phyloP scores from a whole-genome alignment of 1,284 basidiomycete species.

The Irpex sp. region DNA sequence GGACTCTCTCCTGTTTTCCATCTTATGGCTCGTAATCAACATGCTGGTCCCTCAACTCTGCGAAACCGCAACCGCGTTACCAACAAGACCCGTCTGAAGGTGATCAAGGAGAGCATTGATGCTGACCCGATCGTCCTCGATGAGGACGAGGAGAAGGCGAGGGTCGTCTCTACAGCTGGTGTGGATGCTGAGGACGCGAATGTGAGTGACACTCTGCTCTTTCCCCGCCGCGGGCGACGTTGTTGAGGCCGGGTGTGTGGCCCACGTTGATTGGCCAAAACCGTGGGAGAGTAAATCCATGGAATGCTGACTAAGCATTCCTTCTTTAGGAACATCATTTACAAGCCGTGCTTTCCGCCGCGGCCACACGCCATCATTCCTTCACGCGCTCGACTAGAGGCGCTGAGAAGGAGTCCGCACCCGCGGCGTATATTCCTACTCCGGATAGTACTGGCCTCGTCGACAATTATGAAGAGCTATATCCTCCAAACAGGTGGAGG shows the following conservation, averaged over 20 bases:
- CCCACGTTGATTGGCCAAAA: conserved; percentile 42
- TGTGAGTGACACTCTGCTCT: conserved; percentile 48
- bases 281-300: conserved; percentile 48
- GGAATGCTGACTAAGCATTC: conserved; percentile 59
- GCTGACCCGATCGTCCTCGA: conserved; percentile 78
- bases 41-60: conserved; percentile 69
- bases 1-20: conserved; percentile 10
- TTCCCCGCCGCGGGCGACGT: conserved; percentile 34
- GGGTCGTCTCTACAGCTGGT: conserved; percentile 58
- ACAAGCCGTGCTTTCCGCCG: conserved; percentile 79
- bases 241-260: conserved; percentile 45
- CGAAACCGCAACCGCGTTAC: conserved; percentile 85
- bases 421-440: conserved; percentile 84
- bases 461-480: conserved; percentile 72
- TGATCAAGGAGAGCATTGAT: conserved; percentile 77
- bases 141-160: conserved; percentile 79
- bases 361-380: conserved; percentile 55
- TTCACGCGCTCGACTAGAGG: conserved; percentile 40
- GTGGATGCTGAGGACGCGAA: conserved; percentile 88
- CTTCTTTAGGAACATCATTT: conserved; percentile 84
- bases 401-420: conserved; percentile 39
- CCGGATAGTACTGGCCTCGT: conserved; percentile 86
- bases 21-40: conserved; percentile 78
- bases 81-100: conserved; percentile 86
- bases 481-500: conserved; percentile 66